Evolutionary conservation across 2,329 filamentous ascomycete species (phyloP).

Genomic region (Onygenales sp.): DNA sequence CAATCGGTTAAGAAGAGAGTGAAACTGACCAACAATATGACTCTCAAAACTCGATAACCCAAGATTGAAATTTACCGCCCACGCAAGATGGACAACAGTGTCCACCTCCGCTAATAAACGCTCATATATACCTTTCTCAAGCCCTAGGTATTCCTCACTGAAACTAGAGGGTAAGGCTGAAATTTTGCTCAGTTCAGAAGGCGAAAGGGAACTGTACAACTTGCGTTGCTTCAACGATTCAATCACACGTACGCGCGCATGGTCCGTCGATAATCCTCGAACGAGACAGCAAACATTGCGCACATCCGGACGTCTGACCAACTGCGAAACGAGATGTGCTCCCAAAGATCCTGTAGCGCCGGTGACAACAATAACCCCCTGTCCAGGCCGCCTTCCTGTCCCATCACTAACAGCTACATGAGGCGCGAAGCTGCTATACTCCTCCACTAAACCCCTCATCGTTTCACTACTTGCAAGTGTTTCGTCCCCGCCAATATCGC

Average conservation of each 20-base stretch:
- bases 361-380: conserved; percentile 41
- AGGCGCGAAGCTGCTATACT: conserved; percentile 30
- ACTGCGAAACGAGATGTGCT: conserved; percentile 44
- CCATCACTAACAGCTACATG: conserved; percentile 13
- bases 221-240: conserved; percentile 29
- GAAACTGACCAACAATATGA: conserved; percentile 35
- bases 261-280: conserved; percentile 35
- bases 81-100: conserved; percentile 53
- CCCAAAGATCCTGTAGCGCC: conserved; percentile 59
- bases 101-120: conserved; percentile 36
- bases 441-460: conserved; percentile 40
- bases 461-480: conserved; percentile 19
- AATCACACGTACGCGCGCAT: conserved; percentile 36
- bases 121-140: conserved; percentile 33
- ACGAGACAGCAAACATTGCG: conserved; percentile 48
- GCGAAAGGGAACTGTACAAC: conserved; percentile 3
- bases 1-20: background rate
- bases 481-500: conserved; percentile 10
- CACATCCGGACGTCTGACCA: conserved; percentile 29
- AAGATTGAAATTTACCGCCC: conserved; percentile 56
- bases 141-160: conserved; percentile 39
- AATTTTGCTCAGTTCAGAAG: conserved; percentile 26
- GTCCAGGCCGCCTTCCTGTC: conserved; percentile 6
- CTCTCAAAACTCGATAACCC: conserved; percentile 46
- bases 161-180: conserved; percentile 41